Evolutionary conservation across 129 eudicot genomes (phyloP), one percentile per base, ranked within the genome.

Genomic region (Escallonia rubra): DNA sequence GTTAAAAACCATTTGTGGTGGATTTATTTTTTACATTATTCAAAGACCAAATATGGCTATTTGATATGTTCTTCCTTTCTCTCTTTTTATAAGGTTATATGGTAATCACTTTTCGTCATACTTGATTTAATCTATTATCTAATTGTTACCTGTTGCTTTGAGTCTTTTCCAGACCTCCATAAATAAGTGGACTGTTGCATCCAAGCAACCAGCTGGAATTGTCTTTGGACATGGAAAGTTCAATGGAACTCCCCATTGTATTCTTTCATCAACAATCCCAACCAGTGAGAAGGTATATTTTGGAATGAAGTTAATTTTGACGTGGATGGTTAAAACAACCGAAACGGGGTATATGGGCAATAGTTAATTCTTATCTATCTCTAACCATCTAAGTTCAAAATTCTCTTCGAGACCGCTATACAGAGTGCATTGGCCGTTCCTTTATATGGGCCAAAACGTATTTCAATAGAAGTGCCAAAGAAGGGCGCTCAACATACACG

Each of bases 281-380:
- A 75, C 59, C 57, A 71, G 63, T 64, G 65, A 66, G 43, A 79
- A 77, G 90, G 97, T 91, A 80, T 70, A 80, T 23, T 69, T 44
- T 57, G 12, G 14, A 64, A 39, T 3, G 23, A 13, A 49, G 15
- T 16, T 47, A 67, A 46, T 65, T 50, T 38, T 47, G 43, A 58
- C 4, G 38, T 48, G 41, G 8, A 41, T 47, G 60, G 42, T 38
- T 43, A 34, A 34, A 65, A 42, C 4, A 50, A 34, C 13, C 13
- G 5, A 23, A 41, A 54, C 34, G 6, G 46, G 13, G 23, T 16
- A 4, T 3, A 7, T 23, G 12, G 3, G 4, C 5, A 4, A 63
- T 14, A 15, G n/a, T 63, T 3, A 8, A 4, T 40, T 12, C 15
- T 66, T 43, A 0, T 14, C 41, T 34, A 41, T 52, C n/a, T 10